Percentiles rank a stretch among this genome's conserved stretches.
Evolutionary conservation across 257 asterid genomes (phyloP).

Genomic region (Fraxinus anomala): DNA sequence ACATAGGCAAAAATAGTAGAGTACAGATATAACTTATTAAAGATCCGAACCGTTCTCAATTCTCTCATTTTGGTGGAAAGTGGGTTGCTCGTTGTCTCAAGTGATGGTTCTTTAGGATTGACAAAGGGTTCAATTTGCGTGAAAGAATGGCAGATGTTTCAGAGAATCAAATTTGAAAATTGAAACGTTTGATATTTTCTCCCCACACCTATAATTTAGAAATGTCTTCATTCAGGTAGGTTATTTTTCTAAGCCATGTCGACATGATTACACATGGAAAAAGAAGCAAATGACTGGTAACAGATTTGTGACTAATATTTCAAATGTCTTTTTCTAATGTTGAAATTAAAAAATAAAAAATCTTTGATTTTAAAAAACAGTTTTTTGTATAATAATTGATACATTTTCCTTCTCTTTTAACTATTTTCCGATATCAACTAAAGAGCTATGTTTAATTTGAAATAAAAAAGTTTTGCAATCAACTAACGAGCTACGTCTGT

Average conservation of each 20-base stretch:
- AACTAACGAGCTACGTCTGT: not conserved
- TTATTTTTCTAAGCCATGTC: constrained; percentile 12
- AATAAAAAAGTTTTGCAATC: no score
- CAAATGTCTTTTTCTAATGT: not conserved
- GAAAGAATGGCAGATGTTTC: not conserved
- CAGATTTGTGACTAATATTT: not conserved
- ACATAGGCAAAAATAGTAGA: no score
- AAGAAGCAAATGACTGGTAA: not conserved
- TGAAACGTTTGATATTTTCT: not conserved
- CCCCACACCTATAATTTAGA: not conserved
- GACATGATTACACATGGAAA: constrained; percentile 10
- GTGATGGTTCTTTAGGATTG: not conserved
- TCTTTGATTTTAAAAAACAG: not conserved
- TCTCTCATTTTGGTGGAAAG: not conserved
- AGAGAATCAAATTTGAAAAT: not conserved
- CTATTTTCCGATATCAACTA: not conserved
- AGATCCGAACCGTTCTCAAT: not conserved
- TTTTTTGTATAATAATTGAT: no score
- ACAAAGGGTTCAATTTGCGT: not conserved
- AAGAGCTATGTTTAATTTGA: not conserved
- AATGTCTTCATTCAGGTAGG: not conserved
- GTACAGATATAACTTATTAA: not conserved
- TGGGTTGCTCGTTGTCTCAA: not conserved
- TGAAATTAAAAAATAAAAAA: not conserved
- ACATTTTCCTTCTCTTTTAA: not conserved